Evolutionary conservation across 352 stramenopile genomes (phyloP), one percentile per base, ranked within the genome.

Genomic region (Thraustotheca clavata): DNA sequence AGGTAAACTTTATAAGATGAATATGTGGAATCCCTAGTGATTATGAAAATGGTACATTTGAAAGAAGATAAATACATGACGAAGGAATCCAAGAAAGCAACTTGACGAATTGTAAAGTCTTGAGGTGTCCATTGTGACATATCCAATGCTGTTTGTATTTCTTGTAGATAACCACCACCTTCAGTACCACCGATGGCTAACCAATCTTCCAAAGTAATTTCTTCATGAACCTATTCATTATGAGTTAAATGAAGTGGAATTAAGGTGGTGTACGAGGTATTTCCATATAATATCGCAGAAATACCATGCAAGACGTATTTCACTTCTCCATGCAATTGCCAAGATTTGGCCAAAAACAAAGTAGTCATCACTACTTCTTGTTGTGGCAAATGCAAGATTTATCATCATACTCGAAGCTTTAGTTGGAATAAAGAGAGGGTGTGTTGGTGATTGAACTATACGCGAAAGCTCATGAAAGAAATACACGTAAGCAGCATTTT

Each of bases 241-340:
- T 47, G 39, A n/a, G 39, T 27, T 47, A 47, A 24, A 27, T 5
- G 4, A 47, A 2, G 39, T 27, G 39, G n/a, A 24, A 2, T 5
- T 27, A 4, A 27, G 39, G 4, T 2, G 4, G 39, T 24, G 2
- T 4, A 47, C 35, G 5, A 62, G 20, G 11, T 20, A 62, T 27
- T 62, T 62, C 55, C 55, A 62, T 7, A 62, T 18, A 14, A 62
- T 12, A 26, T 38, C 12, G 11, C 8, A 14, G 41, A 62, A 62
- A 18, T 29, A 50, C 55, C 55, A 62, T n/a, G 83, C 79, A 0
- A 88, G 35, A 4, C 80, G 24, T 6, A 76, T 48, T 5, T 70
- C 66, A 6, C 73, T 71, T 2, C 80, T 69, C 83, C 83, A 92
- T 0, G 77, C 72, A 20, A 90, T 80, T 6, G 80, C 80, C 7